A percentile compares a stretch with the other conserved stretches of the same genome.
These are phyloP conservation scores for Solanum hybrid DNA, from an alignment of 305 asterid species.

Conservation along the genomic window DNA sequence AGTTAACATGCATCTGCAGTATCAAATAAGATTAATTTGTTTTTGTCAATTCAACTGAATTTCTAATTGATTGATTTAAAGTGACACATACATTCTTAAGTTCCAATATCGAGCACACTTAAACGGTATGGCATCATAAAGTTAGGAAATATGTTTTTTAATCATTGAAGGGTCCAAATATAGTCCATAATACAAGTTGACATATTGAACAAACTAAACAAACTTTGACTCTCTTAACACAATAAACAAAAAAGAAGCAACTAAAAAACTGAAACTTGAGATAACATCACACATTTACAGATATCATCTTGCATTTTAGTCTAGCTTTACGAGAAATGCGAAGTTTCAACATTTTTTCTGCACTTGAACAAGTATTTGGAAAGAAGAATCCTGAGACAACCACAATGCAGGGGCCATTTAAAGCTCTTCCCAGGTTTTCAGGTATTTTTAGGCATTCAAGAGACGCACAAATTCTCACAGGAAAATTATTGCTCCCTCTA, in stretches of 20 bases:
- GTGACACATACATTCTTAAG: background rate
- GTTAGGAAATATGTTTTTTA: background rate
- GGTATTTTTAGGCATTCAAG: background rate
- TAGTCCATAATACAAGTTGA: background rate
- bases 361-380: background rate
- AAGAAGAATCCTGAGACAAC: background rate
- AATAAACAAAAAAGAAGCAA: background rate
- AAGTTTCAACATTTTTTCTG: background rate
- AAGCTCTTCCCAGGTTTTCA: background rate
- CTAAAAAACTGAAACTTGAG: background rate
- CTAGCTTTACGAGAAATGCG: background rate
- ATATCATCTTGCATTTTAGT: background rate
- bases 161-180: background rate
- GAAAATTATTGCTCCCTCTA: background rate
- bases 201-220: background rate
- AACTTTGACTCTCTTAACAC: background rate
- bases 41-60: background rate
- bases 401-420: background rate
- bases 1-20: background rate
- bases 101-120: background rate
- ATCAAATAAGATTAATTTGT: background rate
- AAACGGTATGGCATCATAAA: background rate
- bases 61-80: background rate
- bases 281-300: background rate
- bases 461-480: background rate